Conservation (phyloP, 2,329 filamentous ascomycete species). For the Xylaria sp. region DNA sequence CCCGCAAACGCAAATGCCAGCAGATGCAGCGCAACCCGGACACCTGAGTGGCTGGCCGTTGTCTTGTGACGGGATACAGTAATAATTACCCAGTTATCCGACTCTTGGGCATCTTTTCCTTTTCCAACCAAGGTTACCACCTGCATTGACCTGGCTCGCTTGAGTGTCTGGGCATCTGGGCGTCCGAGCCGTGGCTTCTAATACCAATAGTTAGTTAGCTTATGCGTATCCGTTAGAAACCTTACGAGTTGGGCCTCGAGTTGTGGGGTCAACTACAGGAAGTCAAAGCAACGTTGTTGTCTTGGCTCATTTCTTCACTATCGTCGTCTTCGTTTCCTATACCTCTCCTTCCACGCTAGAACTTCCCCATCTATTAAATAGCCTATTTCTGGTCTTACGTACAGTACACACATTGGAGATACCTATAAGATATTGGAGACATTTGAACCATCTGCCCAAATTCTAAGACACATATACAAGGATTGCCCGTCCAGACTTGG, state of each 20-base stretch:
- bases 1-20: slow-evolving; percentile 18
- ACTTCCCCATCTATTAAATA: slow-evolving; percentile 8
- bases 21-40: slow-evolving; percentile 2
- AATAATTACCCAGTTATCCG: slow-evolving; percentile 24
- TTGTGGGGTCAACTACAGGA: slow-evolving; percentile 10
- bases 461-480: slow-evolving; percentile 14
- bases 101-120: slow-evolving; percentile 5
- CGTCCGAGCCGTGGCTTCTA: not conserved
- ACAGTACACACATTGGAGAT: not conserved
- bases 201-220: too few species aligned
- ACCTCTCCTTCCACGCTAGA: not conserved
- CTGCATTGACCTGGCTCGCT: not conserved
- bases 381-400: slow-evolving; percentile 8
- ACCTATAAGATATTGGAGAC: slow-evolving; percentile 10
- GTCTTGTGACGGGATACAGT: slow-evolving; percentile 20
- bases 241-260: slow-evolving; percentile 28
- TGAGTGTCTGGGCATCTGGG: not conserved
- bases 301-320: not conserved
- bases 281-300: not conserved
- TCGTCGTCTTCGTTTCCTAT: not conserved
- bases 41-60: not conserved
- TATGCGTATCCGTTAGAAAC: too few species aligned
- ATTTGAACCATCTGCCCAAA: slow-evolving; percentile 13
- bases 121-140: too few species aligned
- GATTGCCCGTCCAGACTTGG: slow-evolving; percentile 1